Conservation (phyloP, 257 asterid genomes). For the Agastache rugosa region DNA sequence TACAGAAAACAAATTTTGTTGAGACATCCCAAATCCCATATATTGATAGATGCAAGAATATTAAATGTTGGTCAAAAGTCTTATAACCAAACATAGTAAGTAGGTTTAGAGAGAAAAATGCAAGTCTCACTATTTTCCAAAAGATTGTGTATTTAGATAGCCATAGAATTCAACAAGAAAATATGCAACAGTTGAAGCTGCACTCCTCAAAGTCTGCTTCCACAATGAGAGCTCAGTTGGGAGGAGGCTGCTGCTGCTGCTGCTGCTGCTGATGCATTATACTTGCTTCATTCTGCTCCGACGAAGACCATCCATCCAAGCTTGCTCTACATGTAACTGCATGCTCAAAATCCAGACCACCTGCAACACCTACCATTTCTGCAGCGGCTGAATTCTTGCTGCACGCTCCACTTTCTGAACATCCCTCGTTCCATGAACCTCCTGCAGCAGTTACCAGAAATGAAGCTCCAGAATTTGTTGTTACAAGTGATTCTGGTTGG, state of each 20-base stretch:
- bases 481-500: slow-evolving; percentile 19
- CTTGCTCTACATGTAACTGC: not conserved
- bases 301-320: not conserved
- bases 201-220: not conserved
- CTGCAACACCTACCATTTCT: not conserved
- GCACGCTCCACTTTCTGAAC: slow-evolving; percentile 7
- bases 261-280: not conserved
- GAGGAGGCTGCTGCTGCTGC: not conserved
- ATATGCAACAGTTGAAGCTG: not conserved
- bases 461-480: slow-evolving; percentile 22
- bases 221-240: not conserved
- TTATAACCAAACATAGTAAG: not conserved
- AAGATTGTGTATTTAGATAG: no score
- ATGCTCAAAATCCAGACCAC: not conserved
- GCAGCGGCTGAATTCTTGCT: not conserved
- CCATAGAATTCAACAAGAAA: not conserved
- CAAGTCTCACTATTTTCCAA: not conserved
- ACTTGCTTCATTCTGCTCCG: not conserved
- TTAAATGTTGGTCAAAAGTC: no score
- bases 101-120: not conserved
- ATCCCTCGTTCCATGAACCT: slow-evolving; percentile 12
- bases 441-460: not conserved
- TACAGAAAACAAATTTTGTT: no score
- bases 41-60: no score
- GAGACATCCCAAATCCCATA: no score